Percentiles rank a stretch among this genome's conserved stretches.
These are phyloP conservation scores for Rhodotorula sp. DNA, from an alignment of 1,284 basidiomycete genomes.

Conservation along the genomic window DNA sequence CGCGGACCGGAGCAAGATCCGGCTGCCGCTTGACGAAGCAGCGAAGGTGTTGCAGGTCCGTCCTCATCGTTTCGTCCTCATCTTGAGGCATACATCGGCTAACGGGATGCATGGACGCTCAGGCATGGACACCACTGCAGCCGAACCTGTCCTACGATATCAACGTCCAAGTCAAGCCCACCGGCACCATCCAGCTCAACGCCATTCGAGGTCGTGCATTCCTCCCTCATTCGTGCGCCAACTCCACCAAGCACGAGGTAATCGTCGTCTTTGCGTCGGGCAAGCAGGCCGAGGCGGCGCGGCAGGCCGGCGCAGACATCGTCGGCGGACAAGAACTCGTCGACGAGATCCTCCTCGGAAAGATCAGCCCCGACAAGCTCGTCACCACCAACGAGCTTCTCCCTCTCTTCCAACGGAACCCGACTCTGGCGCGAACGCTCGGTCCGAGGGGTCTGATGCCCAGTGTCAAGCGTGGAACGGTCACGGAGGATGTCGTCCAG, in stretches of 20 bases:
- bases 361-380: slow-evolving; percentile 70
- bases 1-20: slow-evolving; percentile 13
- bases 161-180: slow-evolving; percentile 69
- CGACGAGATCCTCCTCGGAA: slow-evolving; percentile 69
- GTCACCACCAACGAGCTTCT: slow-evolving; percentile 79
- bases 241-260: slow-evolving; percentile 59
- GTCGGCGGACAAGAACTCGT: slow-evolving; percentile 82
- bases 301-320: slow-evolving; percentile 74
- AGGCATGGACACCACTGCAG: slow-evolving; percentile 34
- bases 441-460: slow-evolving; percentile 97
- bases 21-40: slow-evolving; percentile 33
- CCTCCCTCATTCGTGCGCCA: slow-evolving; percentile 70
- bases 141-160: slow-evolving; percentile 67
- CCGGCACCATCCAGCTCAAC: slow-evolving; percentile 63
- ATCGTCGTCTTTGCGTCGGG: slow-evolving; percentile 87
- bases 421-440: slow-evolving; percentile 78
- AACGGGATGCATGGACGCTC: not conserved
- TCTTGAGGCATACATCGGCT: not conserved
- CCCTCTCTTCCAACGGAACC: slow-evolving; percentile 63
- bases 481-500: slow-evolving; percentile 77
- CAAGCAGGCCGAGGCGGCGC: slow-evolving; percentile 64
- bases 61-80: not conserved
- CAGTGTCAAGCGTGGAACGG: slow-evolving; percentile 86
- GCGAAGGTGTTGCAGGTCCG: slow-evolving; percentile 36
- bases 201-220: slow-evolving; percentile 73